Base-by-base conservation (phyloP, 2,329 filamentous ascomycete genomes). In the Eurotiales sp. region DNA sequence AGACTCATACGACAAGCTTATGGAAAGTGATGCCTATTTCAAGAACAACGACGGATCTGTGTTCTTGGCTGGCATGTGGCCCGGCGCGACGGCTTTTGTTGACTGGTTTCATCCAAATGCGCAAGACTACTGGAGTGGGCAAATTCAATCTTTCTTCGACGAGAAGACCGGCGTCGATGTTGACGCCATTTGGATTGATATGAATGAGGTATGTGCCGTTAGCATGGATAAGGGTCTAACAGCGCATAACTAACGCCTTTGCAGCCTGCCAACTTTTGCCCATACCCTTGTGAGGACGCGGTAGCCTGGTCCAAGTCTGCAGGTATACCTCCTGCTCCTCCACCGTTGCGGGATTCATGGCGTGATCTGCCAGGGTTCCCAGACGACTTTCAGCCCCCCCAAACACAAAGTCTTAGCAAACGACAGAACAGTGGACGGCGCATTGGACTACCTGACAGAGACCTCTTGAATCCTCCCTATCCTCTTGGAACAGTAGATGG, bases 171-270 rank as follows among this genome's bases (percentile, higher is more conserved):
- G 87, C 21, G 76, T 92, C 12, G 81, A 91, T 57, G 85, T 92
- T 42, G 88, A 91, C 55, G 88, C 80, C 1, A 73, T 91, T 1
- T 91, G 87, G 85, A 88, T 88, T 56, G 86, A 89, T 59, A 82
- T 86, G 79, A 83, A 82, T 53, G 79, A 83, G 60, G 76, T 53
- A 12, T 37, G 37, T 17, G n/a, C 11, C n/a, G n/a, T n/a, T n/a
- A n/a, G n/a, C n/a, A n/a, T n/a, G n/a, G n/a, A n/a, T n/a, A n/a
- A n/a, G n/a, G n/a, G n/a, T n/a, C n/a, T n/a, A n/a, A n/a, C n/a
- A n/a, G n/a, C n/a, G n/a, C n/a, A n/a, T n/a, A n/a, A n/a, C n/a
- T n/a, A n/a, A n/a, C 39, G 45, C 15, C 19, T 45, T 3, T 15
- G 6, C 23, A 49, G 52, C 52, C 67, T 3, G 67, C 75, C 5